These are phyloP conservation scores for Cyclostephanos tholiformis DNA, from an alignment of 108 stramenopile species.

Conservation along the genomic window DNA sequence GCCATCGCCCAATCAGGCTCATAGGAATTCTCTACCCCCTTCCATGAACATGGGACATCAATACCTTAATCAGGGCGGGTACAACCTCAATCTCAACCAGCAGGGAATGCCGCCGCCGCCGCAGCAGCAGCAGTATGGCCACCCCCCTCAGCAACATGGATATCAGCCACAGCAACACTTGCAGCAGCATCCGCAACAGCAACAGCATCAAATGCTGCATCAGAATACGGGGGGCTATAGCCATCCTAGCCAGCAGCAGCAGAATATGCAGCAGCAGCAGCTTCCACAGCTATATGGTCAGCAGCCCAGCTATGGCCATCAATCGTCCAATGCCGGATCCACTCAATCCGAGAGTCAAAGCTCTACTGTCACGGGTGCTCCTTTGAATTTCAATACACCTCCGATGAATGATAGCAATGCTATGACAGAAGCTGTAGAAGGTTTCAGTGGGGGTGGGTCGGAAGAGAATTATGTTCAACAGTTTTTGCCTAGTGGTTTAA, in stretches of 20 bases:
- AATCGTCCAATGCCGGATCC: slow-evolving; percentile 10
- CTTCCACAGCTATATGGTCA: slow-evolving; percentile 29
- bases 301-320: slow-evolving; percentile 27
- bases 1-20: slow-evolving; percentile 3
- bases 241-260: slow-evolving; percentile 22
- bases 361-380: background rate
- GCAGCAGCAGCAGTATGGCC: slow-evolving; percentile 36
- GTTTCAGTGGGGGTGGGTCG: slow-evolving; percentile 31
- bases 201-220: slow-evolving; percentile 26
- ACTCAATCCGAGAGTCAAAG: slow-evolving; percentile 14
- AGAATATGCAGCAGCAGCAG: slow-evolving; percentile 29
- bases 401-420: slow-evolving; percentile 12
- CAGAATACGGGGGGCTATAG: slow-evolving; percentile 24
- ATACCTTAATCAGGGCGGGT: slow-evolving; percentile 19
- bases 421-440: slow-evolving; percentile 8
- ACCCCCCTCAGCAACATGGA: slow-evolving; percentile 35
- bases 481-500: slow-evolving; percentile 54
- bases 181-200: slow-evolving; percentile 44
- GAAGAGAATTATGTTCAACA: slow-evolving; percentile 36
- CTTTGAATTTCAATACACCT: slow-evolving; percentile 10
- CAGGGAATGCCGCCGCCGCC: slow-evolving; percentile 48
- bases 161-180: slow-evolving; percentile 49
- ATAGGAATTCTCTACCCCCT: slow-evolving; percentile 18
- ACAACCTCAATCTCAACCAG: slow-evolving; percentile 31
- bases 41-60: slow-evolving; percentile 35